phyloP scores from a whole-genome alignment of 148 eudicot species.

The Polygonum maritimum region DNA sequence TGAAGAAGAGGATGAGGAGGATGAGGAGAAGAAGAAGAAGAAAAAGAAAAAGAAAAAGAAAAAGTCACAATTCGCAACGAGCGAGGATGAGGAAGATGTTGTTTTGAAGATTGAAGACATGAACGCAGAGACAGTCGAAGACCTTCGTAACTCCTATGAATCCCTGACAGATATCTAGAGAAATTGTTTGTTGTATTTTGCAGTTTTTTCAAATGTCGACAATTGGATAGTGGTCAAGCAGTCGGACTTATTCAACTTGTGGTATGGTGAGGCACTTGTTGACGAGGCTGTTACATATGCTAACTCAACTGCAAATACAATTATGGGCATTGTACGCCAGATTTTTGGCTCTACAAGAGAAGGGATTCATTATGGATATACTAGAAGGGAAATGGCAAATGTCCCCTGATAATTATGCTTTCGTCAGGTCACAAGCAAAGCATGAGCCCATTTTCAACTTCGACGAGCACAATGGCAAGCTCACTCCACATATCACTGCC shows the following conservation, averaged over 20 bases:
- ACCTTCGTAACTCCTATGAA: background rate
- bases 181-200: background rate
- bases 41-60: too few species aligned
- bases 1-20: too few species aligned
- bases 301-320: too few species aligned
- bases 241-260: background rate
- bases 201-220: background rate
- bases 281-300: background rate
- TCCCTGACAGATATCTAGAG: background rate
- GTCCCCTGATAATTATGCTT: fast-evolving
- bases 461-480: background rate
- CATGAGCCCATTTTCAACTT: background rate
- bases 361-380: background rate
- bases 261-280: background rate
- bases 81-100: too few species aligned
- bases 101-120: too few species aligned
- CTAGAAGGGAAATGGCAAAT: background rate
- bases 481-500: background rate
- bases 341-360: background rate
- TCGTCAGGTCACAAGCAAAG: background rate
- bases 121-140: too few species aligned
- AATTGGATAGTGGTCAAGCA: background rate
- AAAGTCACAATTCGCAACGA: too few species aligned
- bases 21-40: too few species aligned
- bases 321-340: background rate